Conservation (phyloP, 2,329 filamentous ascomycete genomes). For the Alternaria triticimaculans region DNA sequence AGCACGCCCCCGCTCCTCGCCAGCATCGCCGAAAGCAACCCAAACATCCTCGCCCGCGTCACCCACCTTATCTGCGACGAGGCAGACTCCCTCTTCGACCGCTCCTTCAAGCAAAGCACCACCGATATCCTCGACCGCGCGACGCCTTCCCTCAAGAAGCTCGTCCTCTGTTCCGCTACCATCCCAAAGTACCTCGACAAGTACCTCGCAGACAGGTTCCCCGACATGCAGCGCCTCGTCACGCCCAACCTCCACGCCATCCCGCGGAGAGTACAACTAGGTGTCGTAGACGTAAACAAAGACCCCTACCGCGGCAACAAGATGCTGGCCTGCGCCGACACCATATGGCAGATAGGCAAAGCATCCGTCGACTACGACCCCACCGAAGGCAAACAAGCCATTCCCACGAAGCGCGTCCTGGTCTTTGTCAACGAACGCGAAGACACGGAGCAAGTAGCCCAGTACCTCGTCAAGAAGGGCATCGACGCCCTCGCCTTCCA, state of each 20-base stretch:
- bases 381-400: constrained; percentile 56
- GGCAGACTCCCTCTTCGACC: constrained; percentile 93
- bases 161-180: constrained; percentile 94
- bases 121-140: constrained; percentile 81
- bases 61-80: constrained; percentile 90
- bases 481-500: constrained; percentile 87
- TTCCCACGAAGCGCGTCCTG: constrained; percentile 82
- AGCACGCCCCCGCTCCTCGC: constrained; percentile 88
- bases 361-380: constrained; percentile 60
- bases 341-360: constrained; percentile 91
- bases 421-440: constrained; percentile 98
- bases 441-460: constrained; percentile 79
- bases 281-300: constrained; percentile 88
- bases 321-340: constrained; percentile 89
- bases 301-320: constrained; percentile 96
- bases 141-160: constrained; percentile 79
- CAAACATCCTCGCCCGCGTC: constrained; percentile 91
- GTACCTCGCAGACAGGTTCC: constrained; percentile 81
- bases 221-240: constrained; percentile 82
- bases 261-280: constrained; percentile 89
- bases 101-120: constrained; percentile 86
- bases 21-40: constrained; percentile 86
- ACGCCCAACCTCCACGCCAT: constrained; percentile 97
- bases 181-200: constrained; percentile 90
- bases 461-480: constrained; percentile 81